phyloP scores from a whole-genome alignment of 331 rosid species.

The Malus hybrid region DNA sequence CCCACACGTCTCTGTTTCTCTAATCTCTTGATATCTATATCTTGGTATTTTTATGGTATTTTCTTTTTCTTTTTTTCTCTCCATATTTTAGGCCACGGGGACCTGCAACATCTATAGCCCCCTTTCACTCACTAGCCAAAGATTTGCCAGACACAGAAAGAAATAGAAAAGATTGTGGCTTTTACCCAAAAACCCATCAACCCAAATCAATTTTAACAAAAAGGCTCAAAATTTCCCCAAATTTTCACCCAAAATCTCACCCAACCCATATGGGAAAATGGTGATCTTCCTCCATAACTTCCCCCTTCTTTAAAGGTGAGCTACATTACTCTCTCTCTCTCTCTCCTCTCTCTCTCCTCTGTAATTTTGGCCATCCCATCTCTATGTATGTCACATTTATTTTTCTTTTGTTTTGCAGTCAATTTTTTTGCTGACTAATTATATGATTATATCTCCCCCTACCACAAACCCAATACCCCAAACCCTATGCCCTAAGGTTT shows the following conservation, averaged over 20 bases:
- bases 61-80: background rate
- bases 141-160: slow-evolving; percentile 10
- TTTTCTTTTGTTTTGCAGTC: slow-evolving; percentile 22
- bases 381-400: slow-evolving; percentile 55
- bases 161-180: background rate
- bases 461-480: background rate
- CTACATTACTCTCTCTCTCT: background rate
- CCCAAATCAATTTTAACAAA: background rate
- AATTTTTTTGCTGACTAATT: slow-evolving; percentile 36
- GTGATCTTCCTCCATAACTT: background rate
- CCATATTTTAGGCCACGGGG: background rate
- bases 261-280: background rate
- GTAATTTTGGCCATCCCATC: slow-evolving; percentile 24
- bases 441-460: slow-evolving; percentile 24
- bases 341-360: slow-evolving; percentile 9
- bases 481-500: slow-evolving; percentile 4
- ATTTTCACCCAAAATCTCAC: background rate
- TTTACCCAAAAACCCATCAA: background rate
- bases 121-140: slow-evolving; percentile 1
- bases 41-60: background rate
- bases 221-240: background rate
- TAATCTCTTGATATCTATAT: background rate
- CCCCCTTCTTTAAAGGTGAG: slow-evolving; percentile 17
- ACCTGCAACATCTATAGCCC: background rate
- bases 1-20: background rate